Conservation (phyloP, 176 grass and related monocot genomes). For the Raddia guianensis region DNA sequence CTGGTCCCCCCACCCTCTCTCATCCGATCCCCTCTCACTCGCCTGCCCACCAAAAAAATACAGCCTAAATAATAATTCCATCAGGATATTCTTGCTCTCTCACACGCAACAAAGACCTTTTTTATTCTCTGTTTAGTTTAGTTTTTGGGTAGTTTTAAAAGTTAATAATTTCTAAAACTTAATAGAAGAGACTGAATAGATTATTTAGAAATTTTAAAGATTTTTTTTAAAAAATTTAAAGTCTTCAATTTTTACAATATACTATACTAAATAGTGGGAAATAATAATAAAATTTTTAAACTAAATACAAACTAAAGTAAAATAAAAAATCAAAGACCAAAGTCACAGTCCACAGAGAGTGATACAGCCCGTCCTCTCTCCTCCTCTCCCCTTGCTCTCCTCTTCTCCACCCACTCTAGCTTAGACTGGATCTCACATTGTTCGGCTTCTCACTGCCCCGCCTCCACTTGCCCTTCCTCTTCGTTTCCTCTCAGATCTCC, state of each 20-base stretch:
- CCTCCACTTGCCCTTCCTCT: background rate
- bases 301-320: too few species aligned
- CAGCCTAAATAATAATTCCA: constrained; percentile 33
- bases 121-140: too few species aligned
- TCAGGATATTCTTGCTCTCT: constrained; percentile 47
- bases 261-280: too few species aligned
- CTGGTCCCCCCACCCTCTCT: constrained; percentile 16
- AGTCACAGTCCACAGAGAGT: too few species aligned
- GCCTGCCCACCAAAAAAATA: constrained; percentile 12
- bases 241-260: too few species aligned
- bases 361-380: background rate
- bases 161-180: too few species aligned
- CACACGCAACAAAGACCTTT: background rate
- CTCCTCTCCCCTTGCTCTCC: background rate
- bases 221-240: too few species aligned
- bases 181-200: too few species aligned
- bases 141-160: too few species aligned
- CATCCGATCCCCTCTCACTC: background rate
- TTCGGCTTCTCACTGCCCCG: constrained; percentile 20
- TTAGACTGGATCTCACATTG: constrained; percentile 56
- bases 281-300: too few species aligned
- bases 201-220: too few species aligned
- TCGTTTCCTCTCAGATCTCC: constrained; percentile 37
- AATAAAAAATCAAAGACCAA: too few species aligned
- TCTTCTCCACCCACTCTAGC: constrained; percentile 47